Evolutionary conservation across 2,329 filamentous ascomycete genomes (phyloP), one percentile per base, ranked within the genome.

Genomic region (Neofusicoccum kwambonambiense): DNA sequence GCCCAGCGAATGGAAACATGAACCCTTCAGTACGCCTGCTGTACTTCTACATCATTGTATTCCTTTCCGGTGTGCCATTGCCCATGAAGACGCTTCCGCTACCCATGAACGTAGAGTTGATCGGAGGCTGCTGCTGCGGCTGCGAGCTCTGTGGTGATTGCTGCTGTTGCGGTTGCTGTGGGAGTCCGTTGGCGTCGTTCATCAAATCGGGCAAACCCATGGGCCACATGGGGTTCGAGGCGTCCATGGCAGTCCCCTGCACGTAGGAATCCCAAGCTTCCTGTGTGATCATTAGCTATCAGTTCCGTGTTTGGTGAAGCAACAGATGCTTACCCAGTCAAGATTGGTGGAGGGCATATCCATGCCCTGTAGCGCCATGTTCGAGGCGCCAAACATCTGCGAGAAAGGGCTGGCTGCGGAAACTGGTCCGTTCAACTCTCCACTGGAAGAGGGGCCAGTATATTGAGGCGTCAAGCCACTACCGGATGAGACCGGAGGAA

Each of bases 261-360:
- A 90, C 86, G 69, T 89, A 90, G 6, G 83, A 86, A 72, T 90
- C 88, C 87, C 87, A 90, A 34, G 87, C 86, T 67, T 89, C 85
- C 87, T 89, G 52, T 57, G 62, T 47, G 49, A 65, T 71, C 71
- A 73, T 78, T 64, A 76, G 70, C 45, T 5, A 3, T n/a, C 27
- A 31, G 27, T 31, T 7, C 6, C 61, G 70, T 62, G 71, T 67
- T 67, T 67, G 22, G 27, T 9, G 49, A 9, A 39, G 37, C 6
- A 5, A 13, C 11, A 12, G 15, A 13, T 47, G n/a, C 84, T 75
- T 81, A 90, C 88, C 86, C 86, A 89, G 67, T 88, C 86, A 67
- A 89, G 76, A 70, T 86, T 60, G 44, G 80, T 74, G 65, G 64
- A 72, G 1, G 84, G 82, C 74, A 86, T 79, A 69, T 86, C 84